A percentile compares a stretch with the other conserved stretches of the same genome.
These are phyloP conservation scores for Xylaria grammica DNA, from an alignment of 495 filamentous ascomycete species.

Conservation along the genomic window DNA sequence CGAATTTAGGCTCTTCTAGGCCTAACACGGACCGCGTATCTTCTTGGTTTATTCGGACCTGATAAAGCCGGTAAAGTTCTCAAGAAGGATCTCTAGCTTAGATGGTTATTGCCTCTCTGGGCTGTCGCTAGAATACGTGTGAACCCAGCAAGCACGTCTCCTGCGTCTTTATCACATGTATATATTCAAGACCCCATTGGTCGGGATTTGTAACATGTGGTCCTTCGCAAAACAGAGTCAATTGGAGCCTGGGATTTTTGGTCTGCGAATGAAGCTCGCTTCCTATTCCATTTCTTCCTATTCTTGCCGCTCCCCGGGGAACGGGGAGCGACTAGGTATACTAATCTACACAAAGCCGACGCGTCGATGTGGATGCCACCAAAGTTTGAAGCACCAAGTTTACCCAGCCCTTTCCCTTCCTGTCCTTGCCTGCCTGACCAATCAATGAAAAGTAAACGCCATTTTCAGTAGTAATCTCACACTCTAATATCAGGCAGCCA, in stretches of 20 bases:
- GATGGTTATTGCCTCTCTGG: not conserved
- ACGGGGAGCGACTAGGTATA: not conserved
- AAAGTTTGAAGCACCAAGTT: not conserved
- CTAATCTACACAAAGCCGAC: conserved; percentile 14
- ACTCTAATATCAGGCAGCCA: not conserved
- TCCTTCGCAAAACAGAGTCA: not conserved
- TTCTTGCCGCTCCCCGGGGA: too few relatives aligned
- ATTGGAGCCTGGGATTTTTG: not conserved
- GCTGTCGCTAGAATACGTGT: not conserved
- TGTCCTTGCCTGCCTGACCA: not conserved
- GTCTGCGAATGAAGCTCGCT: not conserved
- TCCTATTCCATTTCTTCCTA: not conserved
- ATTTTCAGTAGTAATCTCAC: not conserved
- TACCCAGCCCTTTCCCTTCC: not conserved
- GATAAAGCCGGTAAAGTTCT: conserved; percentile 24
- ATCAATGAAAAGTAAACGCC: not conserved
- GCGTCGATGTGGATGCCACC: not conserved
- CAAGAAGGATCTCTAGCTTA: conserved; percentile 27
- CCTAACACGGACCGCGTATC: conserved; percentile 59
- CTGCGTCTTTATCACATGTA: not conserved
- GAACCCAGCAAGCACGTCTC: not conserved
- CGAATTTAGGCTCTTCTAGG: conserved; percentile 57
- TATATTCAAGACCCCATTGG: not conserved
- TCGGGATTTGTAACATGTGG: not conserved
- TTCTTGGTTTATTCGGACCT: conserved; percentile 63